Conservation (phyloP, 2,329 filamentous ascomycete genomes). For the Ilyonectria destructans region DNA sequence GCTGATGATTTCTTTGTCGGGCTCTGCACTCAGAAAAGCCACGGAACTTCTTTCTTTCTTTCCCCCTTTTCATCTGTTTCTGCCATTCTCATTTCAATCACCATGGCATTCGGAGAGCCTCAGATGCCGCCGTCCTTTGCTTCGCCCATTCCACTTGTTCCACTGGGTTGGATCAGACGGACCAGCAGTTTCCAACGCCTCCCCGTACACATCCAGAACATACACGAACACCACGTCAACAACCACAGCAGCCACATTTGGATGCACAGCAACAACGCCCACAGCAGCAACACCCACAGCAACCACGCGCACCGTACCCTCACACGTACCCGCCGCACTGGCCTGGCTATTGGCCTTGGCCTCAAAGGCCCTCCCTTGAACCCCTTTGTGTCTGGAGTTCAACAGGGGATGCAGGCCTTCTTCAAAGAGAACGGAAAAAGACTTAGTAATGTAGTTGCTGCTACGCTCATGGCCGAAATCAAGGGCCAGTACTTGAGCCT, state of each 20-base stretch:
- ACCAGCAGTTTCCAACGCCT: too few species aligned
- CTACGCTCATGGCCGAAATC: neutral
- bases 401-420: neutral
- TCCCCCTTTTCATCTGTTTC: too few species aligned
- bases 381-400: conserved; percentile 1
- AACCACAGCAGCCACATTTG: too few species aligned
- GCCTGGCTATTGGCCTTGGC: neutral
- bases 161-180: too few species aligned
- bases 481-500: neutral
- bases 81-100: too few species aligned
- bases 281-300: neutral
- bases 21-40: conserved; percentile 1
- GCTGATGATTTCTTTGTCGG: conserved; percentile 1
- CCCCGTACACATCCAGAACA: neutral
- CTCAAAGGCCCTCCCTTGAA: conserved; percentile 2
- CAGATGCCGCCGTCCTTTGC: neutral
- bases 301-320: neutral
- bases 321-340: neutral
- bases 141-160: neutral
- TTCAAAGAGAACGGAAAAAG: conserved; percentile 4
- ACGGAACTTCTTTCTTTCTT: neutral
- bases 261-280: neutral
- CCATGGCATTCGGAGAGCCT: neutral
- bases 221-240: neutral
- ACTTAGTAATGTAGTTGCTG: neutral